Base-by-base conservation (phyloP, 192 early-diverging fungal species). In the Hyaloraphidium curvatum region DNA sequence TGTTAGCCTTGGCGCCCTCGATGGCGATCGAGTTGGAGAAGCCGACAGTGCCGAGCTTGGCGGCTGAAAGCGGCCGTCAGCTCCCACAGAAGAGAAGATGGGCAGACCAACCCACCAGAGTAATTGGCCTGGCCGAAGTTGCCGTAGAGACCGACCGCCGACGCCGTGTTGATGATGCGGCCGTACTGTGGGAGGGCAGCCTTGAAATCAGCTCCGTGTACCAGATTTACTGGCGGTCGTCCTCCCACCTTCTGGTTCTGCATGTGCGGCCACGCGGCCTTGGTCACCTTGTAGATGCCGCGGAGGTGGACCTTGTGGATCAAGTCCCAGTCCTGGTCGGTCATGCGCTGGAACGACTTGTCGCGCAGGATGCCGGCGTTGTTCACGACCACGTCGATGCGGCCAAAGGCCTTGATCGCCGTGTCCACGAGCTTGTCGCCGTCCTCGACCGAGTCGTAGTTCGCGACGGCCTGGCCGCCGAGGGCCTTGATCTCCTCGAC, bases 341-440 rank as follows among this genome's bases (percentile, higher is more conserved):
- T 84, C 63, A 91, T 88, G 39, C 86, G 72, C 50, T 68, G 73
- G 65, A 97, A 94, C 3, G 89, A 89, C 66, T 86, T 90, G 71
- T 97, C 93, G 57, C 91, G 80, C 51, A 97, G 72, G 51, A 97
- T 94, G 57, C 93, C 93, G 19, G 93, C 93, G 59, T 97, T 97
- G 78, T 97, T 97, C 59, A 97, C 76, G 22, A 97, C 55, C 53
- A 97, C 63, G 57, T 78, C 43, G 25, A 48, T 48, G 25, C 43
- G 43, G 43, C 43, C 43, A 19, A 48, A 48, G 7, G 43, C 14
- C 43, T 48, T 48, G 43, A 48, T 48, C 7, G 43, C 43, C 5
- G 43, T 48, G 17, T 91, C 87, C 16, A 99, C 83, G 63, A 99
- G 97, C 67, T 83, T 82, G 3, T 97, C 90, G 50, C 93, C 93